These are phyloP conservation scores for Cyberlindnera petersonii DNA, from an alignment of 805 yeast genomes.

Conservation along the genomic window DNA sequence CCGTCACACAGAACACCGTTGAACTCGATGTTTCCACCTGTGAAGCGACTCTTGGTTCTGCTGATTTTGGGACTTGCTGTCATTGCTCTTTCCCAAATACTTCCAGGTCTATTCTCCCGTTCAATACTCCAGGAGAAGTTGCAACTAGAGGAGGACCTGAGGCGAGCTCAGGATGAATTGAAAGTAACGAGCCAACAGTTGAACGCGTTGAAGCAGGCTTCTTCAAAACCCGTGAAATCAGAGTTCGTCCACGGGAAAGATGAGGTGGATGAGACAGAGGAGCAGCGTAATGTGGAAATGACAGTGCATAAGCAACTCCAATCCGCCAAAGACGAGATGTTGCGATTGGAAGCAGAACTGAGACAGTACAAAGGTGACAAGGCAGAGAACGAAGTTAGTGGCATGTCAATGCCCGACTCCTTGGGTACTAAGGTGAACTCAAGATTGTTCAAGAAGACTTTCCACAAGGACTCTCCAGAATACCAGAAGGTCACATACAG, in stretches of 20 bases:
- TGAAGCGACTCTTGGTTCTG: conserved; percentile 3
- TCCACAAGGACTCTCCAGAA: conserved; percentile 6
- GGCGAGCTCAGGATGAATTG: conserved; percentile 3
- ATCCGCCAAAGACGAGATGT: conserved; percentile 5
- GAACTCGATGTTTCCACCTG: not conserved
- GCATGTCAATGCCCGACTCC: not conserved
- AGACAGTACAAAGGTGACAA: not conserved
- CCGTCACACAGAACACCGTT: not conserved
- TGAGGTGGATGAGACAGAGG: not conserved
- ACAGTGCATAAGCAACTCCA: conserved; percentile 1
- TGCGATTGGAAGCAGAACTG: conserved; percentile 4
- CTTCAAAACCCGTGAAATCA: not conserved
- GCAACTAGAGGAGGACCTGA: conserved; percentile 2
- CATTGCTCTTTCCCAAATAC: not conserved
- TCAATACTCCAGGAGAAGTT: conserved; percentile 1
- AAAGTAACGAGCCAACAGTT: conserved; percentile 9
- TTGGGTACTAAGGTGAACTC: conserved; percentile 9
- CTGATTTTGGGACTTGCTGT: not conserved
- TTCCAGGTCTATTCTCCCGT: not conserved
- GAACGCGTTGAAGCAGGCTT: conserved; percentile 5
- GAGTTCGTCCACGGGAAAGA: conserved; percentile 4
- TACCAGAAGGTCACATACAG: conserved; percentile 14
- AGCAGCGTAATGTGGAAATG: conserved; percentile 5
- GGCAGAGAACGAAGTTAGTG: not conserved
- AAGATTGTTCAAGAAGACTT: conserved; percentile 6